Percentiles rank a stretch among this genome's conserved stretches.
Conservation (phyloP, 495 filamentous ascomycete species). For the Terfezia claveryi region DNA sequence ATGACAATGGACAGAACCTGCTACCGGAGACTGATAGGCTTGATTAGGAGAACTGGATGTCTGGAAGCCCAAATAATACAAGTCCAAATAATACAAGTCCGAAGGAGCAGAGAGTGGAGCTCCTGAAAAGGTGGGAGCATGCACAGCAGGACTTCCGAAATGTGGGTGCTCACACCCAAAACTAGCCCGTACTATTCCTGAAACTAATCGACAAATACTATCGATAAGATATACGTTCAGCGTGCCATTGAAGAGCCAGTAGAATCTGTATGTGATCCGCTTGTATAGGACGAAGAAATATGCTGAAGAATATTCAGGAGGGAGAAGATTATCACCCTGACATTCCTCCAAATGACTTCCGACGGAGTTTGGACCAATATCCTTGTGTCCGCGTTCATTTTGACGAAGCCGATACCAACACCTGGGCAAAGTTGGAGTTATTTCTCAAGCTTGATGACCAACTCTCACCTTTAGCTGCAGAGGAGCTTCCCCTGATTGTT, state of each 20-base stretch:
- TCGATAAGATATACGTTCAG: no score
- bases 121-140: not conserved
- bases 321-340: not conserved
- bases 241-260: no score
- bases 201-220: no score
- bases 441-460: not conserved
- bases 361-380: not conserved
- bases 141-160: not conserved
- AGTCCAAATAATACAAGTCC: not conserved
- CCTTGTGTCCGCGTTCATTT: not conserved
- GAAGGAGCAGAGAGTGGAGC: not conserved
- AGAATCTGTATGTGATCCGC: no score
- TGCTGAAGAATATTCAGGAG: not conserved
- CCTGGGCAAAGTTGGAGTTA: not conserved
- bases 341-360: not conserved
- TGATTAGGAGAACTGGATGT: no score
- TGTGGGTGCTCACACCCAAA: not conserved
- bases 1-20: no score
- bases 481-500: not conserved
- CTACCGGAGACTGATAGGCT: no score
- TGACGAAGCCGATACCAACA: not conserved
- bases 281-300: no score
- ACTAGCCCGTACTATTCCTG: no score
- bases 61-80: not conserved
- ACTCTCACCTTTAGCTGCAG: not conserved